Percentiles rank a stretch among this genome's conserved stretches.
Evolutionary conservation across 2,329 filamentous ascomycete species (phyloP).

Genomic region (Aspergillus luchuensis): DNA sequence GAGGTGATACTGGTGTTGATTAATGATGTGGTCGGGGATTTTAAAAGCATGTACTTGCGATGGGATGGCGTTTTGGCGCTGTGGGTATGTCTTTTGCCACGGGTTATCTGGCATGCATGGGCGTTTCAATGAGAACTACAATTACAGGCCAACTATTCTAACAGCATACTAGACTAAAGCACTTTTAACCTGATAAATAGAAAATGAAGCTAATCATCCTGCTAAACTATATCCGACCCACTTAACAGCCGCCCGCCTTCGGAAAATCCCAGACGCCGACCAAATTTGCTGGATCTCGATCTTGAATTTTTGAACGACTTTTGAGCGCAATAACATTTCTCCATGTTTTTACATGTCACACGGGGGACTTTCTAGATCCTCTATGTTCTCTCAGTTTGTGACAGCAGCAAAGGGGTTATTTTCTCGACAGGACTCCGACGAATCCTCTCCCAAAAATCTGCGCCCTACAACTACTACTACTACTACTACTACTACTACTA

Average conservation of each 20-base stretch:
- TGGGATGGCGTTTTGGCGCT: not conserved
- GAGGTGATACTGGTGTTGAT: conserved; percentile 3
- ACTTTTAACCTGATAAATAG: not conserved
- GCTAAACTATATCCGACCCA: not conserved
- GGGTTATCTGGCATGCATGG: not conserved
- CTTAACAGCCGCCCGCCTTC: conserved; percentile 11
- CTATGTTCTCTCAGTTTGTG: conserved; percentile 47
- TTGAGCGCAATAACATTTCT: conserved; percentile 24
- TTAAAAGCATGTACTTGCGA: not conserved
- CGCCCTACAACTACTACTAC: conserved; percentile 5
- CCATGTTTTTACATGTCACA: conserved; percentile 10
- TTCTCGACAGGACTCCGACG: conserved; percentile 33
- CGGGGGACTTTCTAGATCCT: conserved; percentile 17
- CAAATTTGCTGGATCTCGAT: conserved; percentile 4
- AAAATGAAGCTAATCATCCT: too few species aligned
- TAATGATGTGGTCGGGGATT: not conserved
- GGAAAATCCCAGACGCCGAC: conserved; percentile 14
- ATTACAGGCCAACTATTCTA: not conserved
- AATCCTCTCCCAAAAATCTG: conserved; percentile 14
- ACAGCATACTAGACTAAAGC: not conserved
- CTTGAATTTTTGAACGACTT: not conserved
- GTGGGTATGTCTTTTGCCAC: not conserved
- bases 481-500: conserved; percentile 1
- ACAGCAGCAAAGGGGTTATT: conserved; percentile 47
- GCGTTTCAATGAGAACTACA: not conserved